Evolutionary conservation across 805 yeast species (phyloP), one percentile per base, ranked within the genome.

Genomic region (Saturnispora gosingensis): DNA sequence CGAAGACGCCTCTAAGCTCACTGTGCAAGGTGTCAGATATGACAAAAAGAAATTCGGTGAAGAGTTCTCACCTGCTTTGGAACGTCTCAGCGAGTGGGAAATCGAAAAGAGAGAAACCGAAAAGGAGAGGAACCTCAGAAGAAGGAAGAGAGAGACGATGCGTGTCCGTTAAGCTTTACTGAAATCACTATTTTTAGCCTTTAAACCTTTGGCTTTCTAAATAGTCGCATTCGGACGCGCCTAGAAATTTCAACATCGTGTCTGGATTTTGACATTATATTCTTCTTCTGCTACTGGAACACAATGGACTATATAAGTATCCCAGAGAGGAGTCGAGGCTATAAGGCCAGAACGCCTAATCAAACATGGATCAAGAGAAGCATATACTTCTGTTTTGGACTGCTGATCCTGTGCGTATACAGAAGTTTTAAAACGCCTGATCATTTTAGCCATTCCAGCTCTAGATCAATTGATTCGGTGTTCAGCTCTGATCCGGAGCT

Each of bases 71-170:
- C 99, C 99, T 27, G 76, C 81, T 43, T 84, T 91, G 6, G 98
- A 91, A 67, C 79, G 81, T 13, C 74, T 93, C 53, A 82, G 93
- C 1, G 90, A 87, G 50, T 88, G 90, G 79, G 99, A 93, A 67
- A 88, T 93, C 52, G 97, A 91, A 64, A 84, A 85, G 69, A 78
- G 98, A 58, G 98, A 93, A 65, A 88, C 89, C 59, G 99, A 93
- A 68, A 82, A 95, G 62, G 97, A 90, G 60, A 78, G 98, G 67
- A 89, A 86, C 64, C 75, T 88, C 55, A 80, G 99, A 67, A 81
- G 99, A 63, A 74, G 90, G 63, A 91, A 95, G 73, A 81, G 99
- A 68, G 98, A 93, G 65, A 82, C 89, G 9, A 82, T 87, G 72
- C 73, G 88, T 54, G 78, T 85, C 48, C 51, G 51, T 28, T 43